Percentiles rank a stretch among this genome's conserved stretches.
Evolutionary conservation across 164 flowering plant species (phyloP).

Genomic region (Paratinospora sagittata): DNA sequence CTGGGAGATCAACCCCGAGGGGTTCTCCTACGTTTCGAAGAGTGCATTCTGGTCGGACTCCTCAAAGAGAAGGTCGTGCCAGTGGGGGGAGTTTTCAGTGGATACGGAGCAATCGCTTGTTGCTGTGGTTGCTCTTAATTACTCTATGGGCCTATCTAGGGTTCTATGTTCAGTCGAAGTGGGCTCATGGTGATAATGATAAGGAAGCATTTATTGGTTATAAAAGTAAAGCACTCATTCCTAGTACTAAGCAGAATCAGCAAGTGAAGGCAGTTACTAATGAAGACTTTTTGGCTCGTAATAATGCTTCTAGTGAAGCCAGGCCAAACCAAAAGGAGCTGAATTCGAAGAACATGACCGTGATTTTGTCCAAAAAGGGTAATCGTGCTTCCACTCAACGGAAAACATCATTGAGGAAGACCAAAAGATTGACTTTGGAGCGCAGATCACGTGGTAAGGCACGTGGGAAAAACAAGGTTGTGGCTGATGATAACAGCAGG

Average conservation of each 20-base stretch:
- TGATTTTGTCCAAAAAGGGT: conserved; percentile 33
- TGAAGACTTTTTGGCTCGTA: conserved; percentile 18
- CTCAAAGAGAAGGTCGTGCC: conserved; percentile 57
- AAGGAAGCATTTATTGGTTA: conserved; percentile 48
- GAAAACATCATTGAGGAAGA: conserved; percentile 30
- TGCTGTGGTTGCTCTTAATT: conserved; percentile 81
- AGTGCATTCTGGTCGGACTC: conserved; percentile 56
- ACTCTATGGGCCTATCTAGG: conserved; percentile 96
- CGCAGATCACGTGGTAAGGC: conserved; percentile 39
- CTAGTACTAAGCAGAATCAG: conserved; percentile 21
- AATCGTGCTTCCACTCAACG: conserved; percentile 26
- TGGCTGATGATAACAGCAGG: conserved; percentile 19
- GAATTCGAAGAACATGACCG: conserved; percentile 21
- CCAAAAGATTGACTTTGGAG: conserved; percentile 27
- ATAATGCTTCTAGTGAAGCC: conserved; percentile 18
- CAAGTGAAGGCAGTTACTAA: conserved; percentile 25
- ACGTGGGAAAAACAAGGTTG: conserved; percentile 32
- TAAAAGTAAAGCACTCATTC: conserved; percentile 31
- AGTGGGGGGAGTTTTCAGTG: conserved; percentile 38
- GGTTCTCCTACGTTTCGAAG: conserved; percentile 64
- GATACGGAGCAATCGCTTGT: conserved; percentile 55
- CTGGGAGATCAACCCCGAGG: conserved; percentile 76
- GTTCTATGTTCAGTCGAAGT: conserved; percentile 84
- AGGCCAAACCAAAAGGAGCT: conserved; percentile 14
- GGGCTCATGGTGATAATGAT: conserved; percentile 82